Evolutionary conservation across 1,139 yeast species (phyloP).

Genomic region (Pneumocystis canis): DNA sequence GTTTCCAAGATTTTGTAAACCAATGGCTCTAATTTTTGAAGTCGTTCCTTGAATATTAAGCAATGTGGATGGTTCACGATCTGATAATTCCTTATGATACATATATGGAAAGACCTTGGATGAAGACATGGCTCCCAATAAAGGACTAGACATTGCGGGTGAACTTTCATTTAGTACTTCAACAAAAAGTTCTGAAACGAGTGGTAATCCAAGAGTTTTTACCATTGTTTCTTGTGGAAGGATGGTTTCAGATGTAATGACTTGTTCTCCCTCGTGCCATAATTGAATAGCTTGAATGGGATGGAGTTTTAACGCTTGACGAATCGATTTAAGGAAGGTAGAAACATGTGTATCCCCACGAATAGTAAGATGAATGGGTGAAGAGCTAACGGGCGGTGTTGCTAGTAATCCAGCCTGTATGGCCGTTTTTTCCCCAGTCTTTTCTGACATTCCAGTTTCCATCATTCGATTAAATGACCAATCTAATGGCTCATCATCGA

Average conservation of each 20-base stretch:
- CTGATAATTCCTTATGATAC: neutral
- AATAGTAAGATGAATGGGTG: neutral
- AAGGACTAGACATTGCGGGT: neutral
- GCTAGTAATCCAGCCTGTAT: too few relatives aligned
- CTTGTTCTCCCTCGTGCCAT: neutral
- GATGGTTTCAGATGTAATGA: neutral
- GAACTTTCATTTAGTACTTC: neutral
- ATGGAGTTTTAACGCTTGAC: neutral
- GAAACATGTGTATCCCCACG: neutral
- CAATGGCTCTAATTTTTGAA: slow-evolving; percentile 34
- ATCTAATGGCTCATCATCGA: neutral
- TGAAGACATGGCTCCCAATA: neutral
- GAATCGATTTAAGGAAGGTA: neutral
- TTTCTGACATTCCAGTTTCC: too few relatives aligned
- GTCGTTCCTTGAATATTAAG: neutral
- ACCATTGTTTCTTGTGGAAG: neutral
- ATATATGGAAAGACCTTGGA: neutral
- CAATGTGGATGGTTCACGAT: neutral
- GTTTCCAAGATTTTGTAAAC: slow-evolving; percentile 74
- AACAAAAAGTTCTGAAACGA: neutral
- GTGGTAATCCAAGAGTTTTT: neutral
- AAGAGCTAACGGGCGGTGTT: too few relatives aligned
- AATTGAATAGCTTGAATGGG: neutral
- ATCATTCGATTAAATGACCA: neutral
- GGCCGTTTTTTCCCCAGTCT: too few relatives aligned